These are phyloP conservation scores for Fraxinus latifolia DNA, from an alignment of 305 asterid genomes.

Conservation along the genomic window DNA sequence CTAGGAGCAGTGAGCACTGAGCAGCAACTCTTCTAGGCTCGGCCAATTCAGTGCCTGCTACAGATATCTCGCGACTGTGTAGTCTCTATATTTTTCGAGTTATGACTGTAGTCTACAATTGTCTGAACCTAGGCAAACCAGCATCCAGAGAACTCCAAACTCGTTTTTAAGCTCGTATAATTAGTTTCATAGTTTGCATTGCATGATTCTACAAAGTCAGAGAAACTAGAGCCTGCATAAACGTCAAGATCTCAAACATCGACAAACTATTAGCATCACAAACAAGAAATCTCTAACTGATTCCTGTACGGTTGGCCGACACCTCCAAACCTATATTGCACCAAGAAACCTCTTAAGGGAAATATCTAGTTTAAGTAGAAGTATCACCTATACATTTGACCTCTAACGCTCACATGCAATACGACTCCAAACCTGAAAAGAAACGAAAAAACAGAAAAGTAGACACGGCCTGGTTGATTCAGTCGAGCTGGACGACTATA, in stretches of 20 bases:
- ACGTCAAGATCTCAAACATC: background rate
- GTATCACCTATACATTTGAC: constrained; percentile 6
- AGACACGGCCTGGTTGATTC: background rate
- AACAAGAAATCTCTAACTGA: background rate
- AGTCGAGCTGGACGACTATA: constrained; percentile 44
- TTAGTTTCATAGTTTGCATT: background rate
- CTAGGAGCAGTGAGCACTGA: background rate
- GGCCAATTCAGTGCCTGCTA: background rate
- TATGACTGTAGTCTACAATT: background rate
- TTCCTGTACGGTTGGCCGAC: background rate
- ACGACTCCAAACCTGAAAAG: background rate
- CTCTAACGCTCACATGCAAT: background rate
- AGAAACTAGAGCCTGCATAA: background rate
- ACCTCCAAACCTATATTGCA: background rate
- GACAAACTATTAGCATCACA: background rate
- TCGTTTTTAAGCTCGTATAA: background rate
- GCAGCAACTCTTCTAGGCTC: background rate
- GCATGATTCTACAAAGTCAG: background rate
- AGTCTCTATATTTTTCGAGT: background rate
- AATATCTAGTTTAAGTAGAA: background rate
- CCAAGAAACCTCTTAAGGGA: background rate
- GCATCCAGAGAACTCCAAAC: background rate
- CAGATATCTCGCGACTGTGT: background rate
- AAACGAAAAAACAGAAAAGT: background rate
- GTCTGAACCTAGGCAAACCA: background rate